Base-by-base conservation (phyloP, 208 protist genomes). In the Trypanosoma congolense region DNA sequence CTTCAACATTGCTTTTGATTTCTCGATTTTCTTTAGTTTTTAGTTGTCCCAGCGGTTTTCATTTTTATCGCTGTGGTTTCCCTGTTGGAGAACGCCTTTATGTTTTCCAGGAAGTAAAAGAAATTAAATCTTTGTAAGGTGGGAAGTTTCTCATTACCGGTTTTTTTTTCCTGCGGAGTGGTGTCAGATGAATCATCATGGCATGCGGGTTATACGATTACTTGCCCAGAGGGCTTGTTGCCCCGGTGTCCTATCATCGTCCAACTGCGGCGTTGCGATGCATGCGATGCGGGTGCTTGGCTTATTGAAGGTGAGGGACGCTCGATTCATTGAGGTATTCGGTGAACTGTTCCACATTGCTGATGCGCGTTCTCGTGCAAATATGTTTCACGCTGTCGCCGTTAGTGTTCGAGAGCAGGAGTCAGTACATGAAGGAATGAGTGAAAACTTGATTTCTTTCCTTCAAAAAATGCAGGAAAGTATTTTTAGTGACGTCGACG, bases 321-420 rank as follows among this genome's bases (percentile, higher is more conserved):
- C 31, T 0, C 52, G 21, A 10, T 21, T 74, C 22, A 47, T 83
- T 2, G 21, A 56, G n/a, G 33, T 56, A 3, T 21, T 83, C 0
- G 14, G 47, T 38, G 35, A 63, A 3, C 52, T 70, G 10, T 66
- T 66, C 41, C 35, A 14, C 0, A 41, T 40, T 4, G 57, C 71
- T 0, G 74, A 86, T 42, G 58, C 61, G 6, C 73, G 78, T 14
- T 75, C 74, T 31, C 51, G 68, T 36, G 70, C 74, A 10, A 86
- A 81, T 44, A 38, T 79, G 14, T 70, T 86, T 14, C 78, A 86
- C 41, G 56, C 56, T 16, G 22, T 86, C 29, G 65, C 74, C 4
- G 55, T 45, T 5, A 44, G 59, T 50, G 51, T 67, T n/a, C 55
- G 65, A 4, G 65, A 69, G 40, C 59, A 64, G 41, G 61, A 33